phyloP scores from a whole-genome alignment of 2,329 filamentous ascomycete genomes.

The Colletotrichum lentis region DNA sequence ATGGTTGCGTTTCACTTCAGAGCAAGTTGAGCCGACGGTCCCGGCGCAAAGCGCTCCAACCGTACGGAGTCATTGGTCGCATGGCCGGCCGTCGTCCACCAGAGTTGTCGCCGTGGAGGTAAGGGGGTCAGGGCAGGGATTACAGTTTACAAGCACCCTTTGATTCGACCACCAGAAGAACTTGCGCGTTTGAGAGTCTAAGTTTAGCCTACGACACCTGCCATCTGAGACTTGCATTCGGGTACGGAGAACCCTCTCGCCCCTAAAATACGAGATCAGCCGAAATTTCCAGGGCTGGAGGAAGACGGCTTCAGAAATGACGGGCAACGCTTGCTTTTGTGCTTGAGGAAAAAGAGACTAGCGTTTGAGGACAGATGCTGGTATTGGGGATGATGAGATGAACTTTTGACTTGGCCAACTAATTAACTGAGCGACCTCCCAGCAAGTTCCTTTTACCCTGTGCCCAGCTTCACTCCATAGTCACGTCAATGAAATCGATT shows the following conservation, averaged over 20 bases:
- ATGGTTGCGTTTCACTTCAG: slow-evolving; percentile 12
- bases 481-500: too few relatives aligned
- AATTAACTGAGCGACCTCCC: too few relatives aligned
- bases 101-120: neutral
- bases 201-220: slow-evolving; percentile 32
- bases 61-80: slow-evolving; percentile 9
- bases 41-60: neutral
- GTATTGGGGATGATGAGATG: neutral
- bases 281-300: slow-evolving; percentile 6
- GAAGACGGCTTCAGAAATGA: neutral
- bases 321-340: neutral
- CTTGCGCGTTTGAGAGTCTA: slow-evolving; percentile 32
- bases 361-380: neutral
- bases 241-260: neutral
- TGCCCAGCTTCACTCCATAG: neutral
- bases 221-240: slow-evolving; percentile 29
- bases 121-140: neutral
- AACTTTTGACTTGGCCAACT: neutral
- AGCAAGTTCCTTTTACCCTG: neutral
- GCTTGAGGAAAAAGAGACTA: neutral
- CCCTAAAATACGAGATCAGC: slow-evolving; percentile 1
- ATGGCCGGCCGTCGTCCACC: neutral
- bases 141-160: too few relatives aligned
- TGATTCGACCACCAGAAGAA: slow-evolving; percentile 12
- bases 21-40: slow-evolving; percentile 28